Percentiles rank a stretch among this genome's conserved stretches.
Evolutionary conservation across 495 filamentous ascomycete genomes (phyloP).

Genomic region (Xylaria grammica): DNA sequence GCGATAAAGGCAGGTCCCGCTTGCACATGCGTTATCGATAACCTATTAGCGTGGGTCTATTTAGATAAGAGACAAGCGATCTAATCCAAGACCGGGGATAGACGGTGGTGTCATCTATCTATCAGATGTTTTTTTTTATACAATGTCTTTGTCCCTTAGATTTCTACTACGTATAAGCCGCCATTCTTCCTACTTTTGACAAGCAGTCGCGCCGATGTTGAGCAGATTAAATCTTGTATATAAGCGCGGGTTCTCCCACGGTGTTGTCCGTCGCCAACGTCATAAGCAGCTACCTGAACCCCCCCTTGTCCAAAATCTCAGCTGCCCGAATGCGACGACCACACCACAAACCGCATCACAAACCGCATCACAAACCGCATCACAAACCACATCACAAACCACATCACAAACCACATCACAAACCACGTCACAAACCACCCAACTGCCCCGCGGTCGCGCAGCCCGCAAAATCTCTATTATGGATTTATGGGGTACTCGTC

Average conservation of each 20-base stretch:
- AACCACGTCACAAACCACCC: too few species aligned
- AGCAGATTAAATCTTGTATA: not conserved
- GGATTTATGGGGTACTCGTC: not conserved
- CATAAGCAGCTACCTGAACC: not conserved
- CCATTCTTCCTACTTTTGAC: not conserved
- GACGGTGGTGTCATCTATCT: too few species aligned
- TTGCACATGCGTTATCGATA: slow-evolving; percentile 11
- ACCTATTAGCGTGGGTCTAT: too few species aligned
- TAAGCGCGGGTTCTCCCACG: not conserved
- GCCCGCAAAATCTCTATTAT: not conserved
- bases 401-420: too few species aligned
- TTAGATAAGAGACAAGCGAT: too few species aligned
- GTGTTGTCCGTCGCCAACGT: not conserved
- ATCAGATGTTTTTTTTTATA: too few species aligned
- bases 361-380: not conserved
- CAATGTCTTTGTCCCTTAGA: too few species aligned
- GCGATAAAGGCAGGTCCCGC: not conserved
- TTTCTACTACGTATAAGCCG: too few species aligned
- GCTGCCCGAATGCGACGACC: not conserved
- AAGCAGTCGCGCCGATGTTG: slow-evolving; percentile 5
- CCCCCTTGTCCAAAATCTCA: not conserved
- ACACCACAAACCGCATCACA: not conserved
- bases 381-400: too few species aligned
- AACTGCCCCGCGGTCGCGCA: too few species aligned
- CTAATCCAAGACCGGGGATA: too few species aligned